Conservation (phyloP, 352 stramenopile species). For the Phytophthora pini region DNA sequence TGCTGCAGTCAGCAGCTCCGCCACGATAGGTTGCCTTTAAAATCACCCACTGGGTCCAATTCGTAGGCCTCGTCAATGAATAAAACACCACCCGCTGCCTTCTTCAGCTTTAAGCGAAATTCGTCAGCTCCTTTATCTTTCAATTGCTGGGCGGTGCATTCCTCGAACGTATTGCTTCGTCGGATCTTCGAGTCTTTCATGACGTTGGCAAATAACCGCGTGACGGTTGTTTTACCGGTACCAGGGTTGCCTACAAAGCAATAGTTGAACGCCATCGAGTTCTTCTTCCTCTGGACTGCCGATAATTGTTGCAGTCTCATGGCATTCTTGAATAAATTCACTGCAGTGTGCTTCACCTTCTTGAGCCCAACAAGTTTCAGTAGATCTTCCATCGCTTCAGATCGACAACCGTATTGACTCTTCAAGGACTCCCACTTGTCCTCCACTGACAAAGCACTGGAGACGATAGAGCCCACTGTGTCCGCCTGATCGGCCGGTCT, state of each 20-base stretch:
- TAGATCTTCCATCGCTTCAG: slow-evolving; percentile 84
- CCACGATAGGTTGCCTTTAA: too few relatives aligned
- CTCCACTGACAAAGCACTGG: slow-evolving; percentile 18
- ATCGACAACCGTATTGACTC: slow-evolving; percentile 47
- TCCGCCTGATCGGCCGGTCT: neutral
- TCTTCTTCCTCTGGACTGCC: slow-evolving; percentile 67
- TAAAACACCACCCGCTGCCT: too few relatives aligned
- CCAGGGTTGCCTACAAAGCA: slow-evolving; percentile 82
- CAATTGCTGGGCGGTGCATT: slow-evolving; percentile 69
- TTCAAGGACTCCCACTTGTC: slow-evolving; percentile 79
- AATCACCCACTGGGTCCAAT: too few relatives aligned
- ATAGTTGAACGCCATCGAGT: slow-evolving; percentile 71
- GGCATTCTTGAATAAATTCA: slow-evolving; percentile 80
- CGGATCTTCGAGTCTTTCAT: slow-evolving; percentile 78
- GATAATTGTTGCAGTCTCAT: slow-evolving; percentile 65
- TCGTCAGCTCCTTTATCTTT: slow-evolving; percentile 74
- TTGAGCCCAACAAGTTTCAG: slow-evolving; percentile 81
- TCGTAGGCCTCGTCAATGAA: too few relatives aligned
- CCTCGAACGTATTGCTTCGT: slow-evolving; percentile 38
- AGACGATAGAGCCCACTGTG: neutral
- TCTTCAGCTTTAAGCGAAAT: slow-evolving; percentile 44
- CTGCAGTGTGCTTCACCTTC: slow-evolving; percentile 79
- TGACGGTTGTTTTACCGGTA: slow-evolving; percentile 84
- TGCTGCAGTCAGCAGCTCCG: too few relatives aligned
- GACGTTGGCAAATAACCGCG: slow-evolving; percentile 78